Evolutionary conservation across 2,329 filamentous ascomycete species (phyloP).

Genomic region (Xylaria polymorpha): DNA sequence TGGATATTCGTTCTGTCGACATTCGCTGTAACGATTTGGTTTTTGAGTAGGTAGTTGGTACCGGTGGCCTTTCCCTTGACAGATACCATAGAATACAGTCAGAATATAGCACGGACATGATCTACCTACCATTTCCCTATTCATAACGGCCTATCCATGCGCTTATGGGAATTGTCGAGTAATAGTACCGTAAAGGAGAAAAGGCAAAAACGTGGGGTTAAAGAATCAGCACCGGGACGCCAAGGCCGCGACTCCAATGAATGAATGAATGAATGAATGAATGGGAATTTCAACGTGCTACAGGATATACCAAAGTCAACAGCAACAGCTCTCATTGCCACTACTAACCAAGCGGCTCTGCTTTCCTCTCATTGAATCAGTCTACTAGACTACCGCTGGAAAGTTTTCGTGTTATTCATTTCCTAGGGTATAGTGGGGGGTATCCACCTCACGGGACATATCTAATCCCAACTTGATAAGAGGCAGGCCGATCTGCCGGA

Average conservation of each 20-base stretch:
- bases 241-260: background rate
- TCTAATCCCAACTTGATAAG: constrained; percentile 32
- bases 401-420: constrained; percentile 36
- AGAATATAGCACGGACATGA: constrained; percentile 3
- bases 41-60: constrained; percentile 36
- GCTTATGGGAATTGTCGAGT: constrained; percentile 14
- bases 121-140: background rate
- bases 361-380: constrained; percentile 18
- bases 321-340: constrained; percentile 6
- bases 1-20: constrained; percentile 48
- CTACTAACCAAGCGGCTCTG: constrained; percentile 13
- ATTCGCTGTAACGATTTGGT: constrained; percentile 41
- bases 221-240: background rate
- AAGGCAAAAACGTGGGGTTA: background rate
- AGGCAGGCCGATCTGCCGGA: constrained; percentile 35
- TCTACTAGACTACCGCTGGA: constrained; percentile 6
- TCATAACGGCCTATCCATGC: background rate
- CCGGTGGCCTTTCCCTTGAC: constrained; percentile 26
- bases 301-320: constrained; percentile 24
- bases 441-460: constrained; percentile 35
- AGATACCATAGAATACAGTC: constrained; percentile 22
- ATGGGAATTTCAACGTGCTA: constrained; percentile 13
- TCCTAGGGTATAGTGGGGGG: constrained; percentile 24
- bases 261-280: too few relatives aligned
- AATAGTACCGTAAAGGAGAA: background rate